phyloP scores from a whole-genome alignment of 345 rosid species.

The Eucalyptus regnans region DNA sequence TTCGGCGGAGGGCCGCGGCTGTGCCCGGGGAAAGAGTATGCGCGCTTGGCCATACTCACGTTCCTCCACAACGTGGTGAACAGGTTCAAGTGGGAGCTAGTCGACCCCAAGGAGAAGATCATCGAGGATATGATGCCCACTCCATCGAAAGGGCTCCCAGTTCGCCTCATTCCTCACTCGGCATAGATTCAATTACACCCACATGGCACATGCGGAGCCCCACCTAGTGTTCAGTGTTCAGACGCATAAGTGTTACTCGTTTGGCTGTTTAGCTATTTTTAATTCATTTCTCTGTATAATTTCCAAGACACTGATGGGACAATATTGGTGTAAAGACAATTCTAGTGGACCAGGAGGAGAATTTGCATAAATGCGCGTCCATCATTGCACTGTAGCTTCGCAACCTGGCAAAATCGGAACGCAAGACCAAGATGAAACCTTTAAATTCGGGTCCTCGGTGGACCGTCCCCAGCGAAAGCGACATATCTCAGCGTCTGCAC shows the following conservation, averaged over 20 bases:
- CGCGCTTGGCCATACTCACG: not conserved
- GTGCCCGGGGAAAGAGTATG: conserved; percentile 10
- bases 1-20: conserved; percentile 7
- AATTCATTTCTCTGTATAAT: not conserved
- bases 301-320: not conserved
- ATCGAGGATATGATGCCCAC: not conserved
- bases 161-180: not conserved
- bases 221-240: not conserved
- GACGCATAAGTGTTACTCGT: not conserved
- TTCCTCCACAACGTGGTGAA: conserved; percentile 2
- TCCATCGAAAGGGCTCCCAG: not conserved
- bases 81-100: not conserved
- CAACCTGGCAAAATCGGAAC: not conserved
- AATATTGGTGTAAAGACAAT: not conserved
- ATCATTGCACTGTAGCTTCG: not conserved
- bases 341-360: not conserved
- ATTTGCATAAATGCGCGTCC: not conserved
- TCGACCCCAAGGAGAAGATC: not conserved
- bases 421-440: not conserved
- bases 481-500: not conserved
- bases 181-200: not conserved
- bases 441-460: not conserved
- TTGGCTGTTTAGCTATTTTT: not conserved
- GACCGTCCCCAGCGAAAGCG: not conserved
- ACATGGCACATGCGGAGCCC: not conserved